These are phyloP conservation scores for Xylariaceae sp. DNA, from an alignment of 2,329 filamentous ascomycete species.

Conservation along the genomic window DNA sequence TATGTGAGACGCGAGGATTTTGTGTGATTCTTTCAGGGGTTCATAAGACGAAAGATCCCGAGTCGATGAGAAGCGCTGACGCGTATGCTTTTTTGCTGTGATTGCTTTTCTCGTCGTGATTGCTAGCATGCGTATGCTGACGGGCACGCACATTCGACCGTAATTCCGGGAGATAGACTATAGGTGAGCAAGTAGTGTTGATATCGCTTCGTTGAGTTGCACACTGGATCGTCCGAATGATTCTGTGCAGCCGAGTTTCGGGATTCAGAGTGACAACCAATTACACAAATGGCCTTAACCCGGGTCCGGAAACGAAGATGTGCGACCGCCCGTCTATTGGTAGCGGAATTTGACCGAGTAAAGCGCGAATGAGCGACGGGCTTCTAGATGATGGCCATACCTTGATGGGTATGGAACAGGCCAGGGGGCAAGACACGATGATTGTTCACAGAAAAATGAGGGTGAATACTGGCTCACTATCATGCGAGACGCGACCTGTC, in stretches of 20 bases:
- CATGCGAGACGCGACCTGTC: neutral
- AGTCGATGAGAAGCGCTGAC: neutral
- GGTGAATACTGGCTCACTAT: neutral
- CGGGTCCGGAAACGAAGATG: neutral
- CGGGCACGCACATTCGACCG: neutral
- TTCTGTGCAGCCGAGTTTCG: constrained; percentile 2
- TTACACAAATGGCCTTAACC: neutral
- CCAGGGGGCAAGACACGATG: neutral
- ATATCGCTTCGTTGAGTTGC: neutral
- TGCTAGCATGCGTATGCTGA: neutral
- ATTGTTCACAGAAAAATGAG: neutral
- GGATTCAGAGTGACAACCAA: neutral
- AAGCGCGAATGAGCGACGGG: neutral
- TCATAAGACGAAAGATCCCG: neutral
- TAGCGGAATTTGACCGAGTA: constrained; percentile 7
- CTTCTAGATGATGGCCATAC: neutral
- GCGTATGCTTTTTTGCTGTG: neutral
- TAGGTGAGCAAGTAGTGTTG: neutral
- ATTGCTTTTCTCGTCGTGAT: neutral
- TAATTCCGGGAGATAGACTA: neutral
- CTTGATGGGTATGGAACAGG: neutral
- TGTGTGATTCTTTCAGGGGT: neutral
- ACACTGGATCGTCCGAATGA: neutral
- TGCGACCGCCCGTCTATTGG: neutral
- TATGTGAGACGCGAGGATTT: too few relatives aligned